Conservation (phyloP, 345 rosid genomes). For the Mallotus nudiflorus region DNA sequence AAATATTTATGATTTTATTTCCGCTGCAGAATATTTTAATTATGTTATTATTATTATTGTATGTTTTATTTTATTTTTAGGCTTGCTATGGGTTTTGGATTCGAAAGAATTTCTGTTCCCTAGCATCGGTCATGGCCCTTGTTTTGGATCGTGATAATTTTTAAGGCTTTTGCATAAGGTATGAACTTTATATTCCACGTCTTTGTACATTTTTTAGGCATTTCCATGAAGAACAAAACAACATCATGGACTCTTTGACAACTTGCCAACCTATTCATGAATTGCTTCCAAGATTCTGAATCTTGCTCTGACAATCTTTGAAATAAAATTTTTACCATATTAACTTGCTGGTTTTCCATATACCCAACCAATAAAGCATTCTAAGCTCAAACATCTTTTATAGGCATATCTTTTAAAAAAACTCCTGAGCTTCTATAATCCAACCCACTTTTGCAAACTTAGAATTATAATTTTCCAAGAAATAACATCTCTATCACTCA, state of each 20-base stretch:
- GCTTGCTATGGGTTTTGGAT: too few species aligned
- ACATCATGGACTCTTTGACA: slow-evolving; percentile 22
- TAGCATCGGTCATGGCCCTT: too few species aligned
- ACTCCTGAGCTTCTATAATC: slow-evolving; percentile 33
- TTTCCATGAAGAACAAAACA: slow-evolving; percentile 26
- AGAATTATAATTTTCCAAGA: slow-evolving; percentile 44
- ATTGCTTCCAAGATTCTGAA: slow-evolving; percentile 38
- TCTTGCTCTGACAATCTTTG: slow-evolving; percentile 31
- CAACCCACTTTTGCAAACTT: slow-evolving; percentile 36
- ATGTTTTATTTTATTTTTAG: too few species aligned
- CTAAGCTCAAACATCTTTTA: slow-evolving; percentile 41
- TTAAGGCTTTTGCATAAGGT: too few species aligned
- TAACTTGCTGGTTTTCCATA: slow-evolving; percentile 24
- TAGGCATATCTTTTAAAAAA: slow-evolving; percentile 37
- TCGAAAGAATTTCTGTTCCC: too few species aligned
- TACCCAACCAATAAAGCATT: slow-evolving; percentile 40
- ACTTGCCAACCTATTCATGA: slow-evolving; percentile 30
- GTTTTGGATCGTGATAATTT: too few species aligned
- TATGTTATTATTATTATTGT: too few species aligned
- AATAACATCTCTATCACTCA: slow-evolving; percentile 37
- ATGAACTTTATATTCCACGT: slow-evolving; percentile 37
- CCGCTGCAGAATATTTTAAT: too few species aligned
- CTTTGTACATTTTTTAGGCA: slow-evolving; percentile 41
- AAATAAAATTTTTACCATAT: slow-evolving; percentile 34
- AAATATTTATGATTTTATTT: too few species aligned